A percentile compares a stretch with the other conserved stretches of the same genome.
These are phyloP conservation scores for Eimeria falciformis DNA, from an alignment of 169 alveolate genomes.

Conservation along the genomic window DNA sequence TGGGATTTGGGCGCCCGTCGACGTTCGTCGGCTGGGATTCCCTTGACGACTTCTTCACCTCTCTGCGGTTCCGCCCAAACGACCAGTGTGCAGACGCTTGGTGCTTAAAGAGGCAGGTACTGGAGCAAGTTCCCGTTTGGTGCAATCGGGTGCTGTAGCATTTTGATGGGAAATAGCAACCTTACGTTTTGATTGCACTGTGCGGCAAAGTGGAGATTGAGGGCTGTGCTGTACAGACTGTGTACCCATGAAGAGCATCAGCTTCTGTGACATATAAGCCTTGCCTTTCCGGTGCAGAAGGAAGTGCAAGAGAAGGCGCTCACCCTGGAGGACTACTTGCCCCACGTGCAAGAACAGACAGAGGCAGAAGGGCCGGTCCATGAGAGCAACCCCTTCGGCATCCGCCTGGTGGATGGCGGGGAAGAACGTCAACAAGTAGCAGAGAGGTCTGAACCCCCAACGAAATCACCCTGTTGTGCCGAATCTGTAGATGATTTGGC, in stretches of 20 bases:
- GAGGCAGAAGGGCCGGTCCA: constrained; percentile 10
- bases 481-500: constrained; percentile 48
- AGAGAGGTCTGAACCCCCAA: not conserved
- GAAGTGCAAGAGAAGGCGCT: constrained; percentile 66
- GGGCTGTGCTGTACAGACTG: no score
- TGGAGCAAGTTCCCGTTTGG: no score
- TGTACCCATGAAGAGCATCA: no score
- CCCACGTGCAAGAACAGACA: not conserved
- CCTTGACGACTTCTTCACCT: constrained; percentile 92
- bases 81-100: constrained; percentile 92
- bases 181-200: no score
- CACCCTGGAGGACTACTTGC: constrained; percentile 41
- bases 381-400: constrained; percentile 73
- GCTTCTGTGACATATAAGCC: no score
- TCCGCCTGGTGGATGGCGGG: constrained; percentile 58
- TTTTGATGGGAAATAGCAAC: no score
- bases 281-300: constrained; percentile 27
- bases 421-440: not conserved
- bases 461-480: not conserved
- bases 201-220: no score
- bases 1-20: constrained; percentile 93
- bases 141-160: no score
- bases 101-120: constrained; percentile 86
- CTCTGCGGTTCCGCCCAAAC: constrained; percentile 91
- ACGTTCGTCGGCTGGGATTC: constrained; percentile 93